Base-by-base conservation (phyloP, 2,329 filamentous ascomycete genomes). In the Dactylonectria estremocensis region DNA sequence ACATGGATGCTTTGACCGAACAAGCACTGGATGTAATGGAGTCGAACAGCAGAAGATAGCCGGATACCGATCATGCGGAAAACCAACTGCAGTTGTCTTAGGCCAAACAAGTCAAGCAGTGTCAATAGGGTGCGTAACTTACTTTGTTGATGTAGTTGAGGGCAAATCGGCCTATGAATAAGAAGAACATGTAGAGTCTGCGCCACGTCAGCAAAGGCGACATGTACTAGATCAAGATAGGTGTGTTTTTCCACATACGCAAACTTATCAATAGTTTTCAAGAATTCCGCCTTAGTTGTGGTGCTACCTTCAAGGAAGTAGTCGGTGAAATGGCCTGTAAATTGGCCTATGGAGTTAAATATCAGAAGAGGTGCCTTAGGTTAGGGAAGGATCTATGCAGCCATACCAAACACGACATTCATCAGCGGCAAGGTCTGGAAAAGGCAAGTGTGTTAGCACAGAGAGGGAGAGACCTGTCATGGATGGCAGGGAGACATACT, bases 1-100 rank as follows among this genome's bases (percentile, higher is more conserved):
- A 91, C 89, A 67, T 91, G 88, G 52, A 93, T 87, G 55, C 90
- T 89, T 77, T 93, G 90, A 3, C 83, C 81, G 56, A 95, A 89
- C 5, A 93, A 85, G 45, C 85, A 84, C 53, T 86, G 83, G 16
- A 95, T 83, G 72, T 93, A 94, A 71, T 90, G 85, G 35, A 91
- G 84, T 31, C 92, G 85, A 55, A 91, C 84, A 16, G 85, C 87
- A 2, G 89, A 87, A 5, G 89, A 91, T 70, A 91, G 83, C 33
- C 89, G 85, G 64, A 91, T 88, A 24, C 89, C 89, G 66, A 90
- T 88, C 78, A 91, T 86, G 22, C 89, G 87, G 69, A 90, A 90
- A 43, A 83, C 82, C 72, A 90, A 88, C 85, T 88, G 61, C 71
- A 61, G 52, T n/a, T 13, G 14, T 4, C 3, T 69, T 18, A 50